A percentile compares a stretch with the other conserved stretches of the same genome.
Conservation (phyloP, 2,329 filamentous ascomycete genomes). For the Cercospora sp. region DNA sequence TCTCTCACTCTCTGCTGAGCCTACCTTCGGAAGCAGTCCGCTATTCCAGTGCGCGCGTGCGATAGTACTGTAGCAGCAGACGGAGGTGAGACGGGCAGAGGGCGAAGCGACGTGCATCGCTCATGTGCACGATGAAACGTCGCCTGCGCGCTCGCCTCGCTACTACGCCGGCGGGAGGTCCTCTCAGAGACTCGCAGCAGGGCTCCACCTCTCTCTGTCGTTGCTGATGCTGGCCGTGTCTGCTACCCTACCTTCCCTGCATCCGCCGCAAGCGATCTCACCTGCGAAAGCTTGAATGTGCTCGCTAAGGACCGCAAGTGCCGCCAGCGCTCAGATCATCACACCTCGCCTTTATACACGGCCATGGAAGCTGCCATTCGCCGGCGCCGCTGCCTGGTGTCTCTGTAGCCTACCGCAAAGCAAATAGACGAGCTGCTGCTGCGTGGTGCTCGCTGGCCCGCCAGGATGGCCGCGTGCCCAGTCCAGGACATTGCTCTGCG, state of each 20-base stretch:
- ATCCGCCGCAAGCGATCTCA: constrained; percentile 17
- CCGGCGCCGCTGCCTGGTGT: background rate
- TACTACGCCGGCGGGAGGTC: constrained; percentile 11
- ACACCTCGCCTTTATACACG: constrained; percentile 9
- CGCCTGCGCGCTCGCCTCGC: constrained; percentile 16
- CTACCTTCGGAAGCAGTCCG: background rate
- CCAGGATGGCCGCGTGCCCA: constrained; percentile 1
- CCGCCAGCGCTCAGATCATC: constrained; percentile 19
- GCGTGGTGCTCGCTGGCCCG: background rate
- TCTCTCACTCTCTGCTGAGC: background rate
- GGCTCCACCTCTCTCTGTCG: background rate
- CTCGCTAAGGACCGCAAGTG: constrained; percentile 6
- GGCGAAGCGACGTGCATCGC: background rate
- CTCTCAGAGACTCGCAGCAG: no score
- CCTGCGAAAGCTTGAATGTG: constrained; percentile 9
- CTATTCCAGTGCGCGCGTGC: background rate
- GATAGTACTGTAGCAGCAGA: background rate
- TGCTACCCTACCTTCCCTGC: background rate
- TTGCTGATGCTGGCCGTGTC: background rate
- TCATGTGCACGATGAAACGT: constrained; percentile 15
- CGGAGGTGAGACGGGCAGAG: background rate
- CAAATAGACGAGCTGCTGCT: constrained; percentile 18
- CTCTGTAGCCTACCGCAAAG: constrained; percentile 8
- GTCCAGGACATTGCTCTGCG: background rate
- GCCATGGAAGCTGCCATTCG: constrained; percentile 1